A percentile compares a stretch with the other conserved stretches of the same genome.
phyloP scores from a whole-genome alignment of 1,284 basidiomycete species.

The Gomphus bonarii region DNA sequence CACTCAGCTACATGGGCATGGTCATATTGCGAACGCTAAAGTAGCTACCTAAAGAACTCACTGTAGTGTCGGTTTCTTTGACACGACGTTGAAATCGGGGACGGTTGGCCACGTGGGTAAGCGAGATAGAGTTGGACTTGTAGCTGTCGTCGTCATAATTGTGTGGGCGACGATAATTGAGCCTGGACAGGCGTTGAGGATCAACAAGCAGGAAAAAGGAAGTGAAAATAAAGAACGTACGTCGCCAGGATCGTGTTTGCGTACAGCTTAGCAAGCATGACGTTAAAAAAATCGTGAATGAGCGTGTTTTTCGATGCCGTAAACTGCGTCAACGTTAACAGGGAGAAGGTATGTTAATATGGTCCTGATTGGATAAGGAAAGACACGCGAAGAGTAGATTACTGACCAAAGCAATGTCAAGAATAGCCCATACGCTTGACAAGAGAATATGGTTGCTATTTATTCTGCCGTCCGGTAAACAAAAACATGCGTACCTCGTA shows the following conservation, averaged over 20 bases:
- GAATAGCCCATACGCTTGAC: neutral
- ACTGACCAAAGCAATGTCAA: neutral
- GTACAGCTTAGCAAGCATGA: conserved; percentile 3
- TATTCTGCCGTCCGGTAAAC: neutral
- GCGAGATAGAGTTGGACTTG: neutral
- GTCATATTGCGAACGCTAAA: no score
- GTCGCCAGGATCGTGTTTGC: conserved; percentile 1
- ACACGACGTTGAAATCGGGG: no score
- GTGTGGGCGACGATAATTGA: neutral
- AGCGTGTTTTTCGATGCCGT: conserved; percentile 1
- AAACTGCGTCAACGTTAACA: neutral
- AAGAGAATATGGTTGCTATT: neutral
- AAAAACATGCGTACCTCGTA: neutral
- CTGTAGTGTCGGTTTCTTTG: no score
- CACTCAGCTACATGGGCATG: no score
- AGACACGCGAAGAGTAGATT: no score
- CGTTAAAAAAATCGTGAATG: conserved; percentile 1
- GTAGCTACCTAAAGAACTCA: no score
- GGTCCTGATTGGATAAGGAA: neutral
- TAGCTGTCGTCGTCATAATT: neutral
- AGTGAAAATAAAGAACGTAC: neutral
- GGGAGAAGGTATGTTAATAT: neutral
- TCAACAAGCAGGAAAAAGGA: no score
- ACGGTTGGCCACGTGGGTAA: neutral
- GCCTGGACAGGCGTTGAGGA: neutral